A percentile compares a stretch with the other conserved stretches of the same genome.
Evolutionary conservation across 1,139 yeast species (phyloP).

Genomic region (Yamadazyma conglobata): DNA sequence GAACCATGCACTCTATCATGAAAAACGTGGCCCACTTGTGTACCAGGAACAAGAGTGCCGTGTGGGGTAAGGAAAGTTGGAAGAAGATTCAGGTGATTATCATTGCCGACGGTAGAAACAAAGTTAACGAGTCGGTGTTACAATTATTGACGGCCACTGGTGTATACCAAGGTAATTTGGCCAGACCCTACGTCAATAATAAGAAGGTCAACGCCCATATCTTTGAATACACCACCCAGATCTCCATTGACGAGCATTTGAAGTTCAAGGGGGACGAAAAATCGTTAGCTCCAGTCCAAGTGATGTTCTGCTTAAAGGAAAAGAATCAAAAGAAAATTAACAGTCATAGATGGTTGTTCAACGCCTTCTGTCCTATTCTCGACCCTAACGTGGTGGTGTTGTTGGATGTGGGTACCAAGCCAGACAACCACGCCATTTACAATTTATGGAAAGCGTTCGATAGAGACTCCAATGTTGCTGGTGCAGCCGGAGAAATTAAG

Average conservation of each 20-base stretch:
- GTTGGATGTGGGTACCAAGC: constrained; percentile 90
- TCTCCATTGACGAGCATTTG: constrained; percentile 77
- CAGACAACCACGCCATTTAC: constrained; percentile 79
- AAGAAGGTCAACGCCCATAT: constrained; percentile 88
- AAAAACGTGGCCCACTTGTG: constrained; percentile 85
- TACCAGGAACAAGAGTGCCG: constrained; percentile 70
- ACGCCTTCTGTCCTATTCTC: constrained; percentile 84
- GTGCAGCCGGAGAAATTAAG: constrained; percentile 96
- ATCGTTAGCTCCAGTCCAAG: constrained; percentile 88
- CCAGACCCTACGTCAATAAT: constrained; percentile 88
- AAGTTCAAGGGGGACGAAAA: constrained; percentile 77
- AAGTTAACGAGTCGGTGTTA: constrained; percentile 75
- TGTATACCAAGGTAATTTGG: constrained; percentile 93
- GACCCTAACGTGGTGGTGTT: constrained; percentile 85
- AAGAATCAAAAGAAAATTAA: constrained; percentile 85
- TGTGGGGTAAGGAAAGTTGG: constrained; percentile 97
- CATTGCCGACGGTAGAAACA: constrained; percentile 90
- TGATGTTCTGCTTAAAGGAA: constrained; percentile 86
- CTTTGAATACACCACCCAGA: constrained; percentile 91
- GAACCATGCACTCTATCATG: constrained; percentile 93
- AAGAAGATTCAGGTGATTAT: constrained; percentile 87
- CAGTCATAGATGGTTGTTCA: constrained; percentile 93
- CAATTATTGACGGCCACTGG: constrained; percentile 91
- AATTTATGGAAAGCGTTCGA: constrained; percentile 97
- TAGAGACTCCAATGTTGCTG: constrained; percentile 92